Evolutionary conservation across 1,284 basidiomycete genomes (phyloP).

Genomic region (Marasmius sp.): DNA sequence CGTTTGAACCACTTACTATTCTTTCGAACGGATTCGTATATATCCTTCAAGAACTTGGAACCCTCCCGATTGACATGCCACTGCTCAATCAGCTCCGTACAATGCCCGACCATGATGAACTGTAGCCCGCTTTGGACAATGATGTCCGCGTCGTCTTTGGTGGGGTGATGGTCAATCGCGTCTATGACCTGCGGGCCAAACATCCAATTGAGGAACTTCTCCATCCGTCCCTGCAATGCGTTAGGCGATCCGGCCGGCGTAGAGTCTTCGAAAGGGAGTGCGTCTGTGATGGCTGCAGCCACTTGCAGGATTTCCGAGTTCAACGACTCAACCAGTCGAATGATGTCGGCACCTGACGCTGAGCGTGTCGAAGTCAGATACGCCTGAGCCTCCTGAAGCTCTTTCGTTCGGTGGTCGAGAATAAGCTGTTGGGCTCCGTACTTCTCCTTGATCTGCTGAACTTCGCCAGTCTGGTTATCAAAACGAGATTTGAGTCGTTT

Average conservation of each 20-base stretch:
- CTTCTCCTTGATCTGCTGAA: neutral
- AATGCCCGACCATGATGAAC: neutral
- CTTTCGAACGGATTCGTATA: neutral
- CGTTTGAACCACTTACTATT: neutral
- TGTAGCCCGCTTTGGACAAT: neutral
- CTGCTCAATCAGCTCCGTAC: neutral
- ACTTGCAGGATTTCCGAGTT: slow-evolving; percentile 34
- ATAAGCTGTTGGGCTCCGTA: slow-evolving; percentile 9
- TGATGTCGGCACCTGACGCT: slow-evolving; percentile 32
- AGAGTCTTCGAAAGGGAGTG: slow-evolving; percentile 17
- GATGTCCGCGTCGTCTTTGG: neutral
- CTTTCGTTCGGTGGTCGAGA: slow-evolving; percentile 28
- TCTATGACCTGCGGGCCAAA: neutral
- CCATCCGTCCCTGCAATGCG: neutral
- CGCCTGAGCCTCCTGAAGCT: slow-evolving; percentile 23
- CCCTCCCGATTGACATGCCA: neutral
- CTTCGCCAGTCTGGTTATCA: neutral
- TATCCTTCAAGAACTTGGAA: neutral
- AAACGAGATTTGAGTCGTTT: neutral
- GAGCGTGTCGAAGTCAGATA: slow-evolving; percentile 30
- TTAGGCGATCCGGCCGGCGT: neutral
- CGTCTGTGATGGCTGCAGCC: slow-evolving; percentile 33
- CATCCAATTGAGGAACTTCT: neutral
- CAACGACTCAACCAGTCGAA: slow-evolving; percentile 28
- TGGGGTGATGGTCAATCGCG: neutral